Evolutionary conservation across 2,329 filamentous ascomycete genomes (phyloP).

Genomic region (Thelonectria discophora): DNA sequence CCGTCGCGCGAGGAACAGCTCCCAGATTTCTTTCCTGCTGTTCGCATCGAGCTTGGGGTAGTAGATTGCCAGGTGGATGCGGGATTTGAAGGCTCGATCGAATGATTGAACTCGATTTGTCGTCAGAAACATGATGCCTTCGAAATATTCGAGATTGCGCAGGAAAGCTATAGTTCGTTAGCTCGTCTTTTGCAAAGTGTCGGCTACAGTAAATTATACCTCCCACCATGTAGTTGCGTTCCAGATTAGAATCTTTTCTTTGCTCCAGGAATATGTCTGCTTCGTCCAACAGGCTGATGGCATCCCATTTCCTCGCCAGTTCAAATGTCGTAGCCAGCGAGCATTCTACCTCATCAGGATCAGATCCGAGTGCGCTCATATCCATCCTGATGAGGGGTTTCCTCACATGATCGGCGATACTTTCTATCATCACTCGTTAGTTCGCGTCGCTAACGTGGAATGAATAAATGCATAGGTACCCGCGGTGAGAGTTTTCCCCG

Average conservation of each 20-base stretch:
- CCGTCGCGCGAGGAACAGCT: not conserved
- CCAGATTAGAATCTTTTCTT: not conserved
- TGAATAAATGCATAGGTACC: not conserved
- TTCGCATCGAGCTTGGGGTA: not conserved
- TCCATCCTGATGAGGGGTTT: not conserved
- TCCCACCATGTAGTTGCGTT: not conserved
- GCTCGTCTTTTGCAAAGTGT: too few species aligned
- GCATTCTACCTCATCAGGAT: not conserved
- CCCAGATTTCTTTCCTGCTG: not conserved
- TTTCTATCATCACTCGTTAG: not conserved
- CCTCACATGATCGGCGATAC: not conserved
- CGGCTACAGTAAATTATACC: not conserved
- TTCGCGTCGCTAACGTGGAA: too few species aligned
- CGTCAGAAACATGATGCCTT: not conserved
- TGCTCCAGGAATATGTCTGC: not conserved
- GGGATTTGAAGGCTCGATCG: not conserved
- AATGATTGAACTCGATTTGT: not conserved
- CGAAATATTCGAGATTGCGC: not conserved
- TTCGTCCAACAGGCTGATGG: not conserved
- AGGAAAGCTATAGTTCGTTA: not conserved
- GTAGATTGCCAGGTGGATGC: not conserved
- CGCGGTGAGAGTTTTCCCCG: conserved; percentile 14
- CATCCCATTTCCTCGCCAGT: not conserved
- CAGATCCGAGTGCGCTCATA: not conserved
- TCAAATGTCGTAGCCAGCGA: not conserved